Conservation (phyloP, 2,329 filamentous ascomycete species). For the Ophiobolus disseminans region DNA sequence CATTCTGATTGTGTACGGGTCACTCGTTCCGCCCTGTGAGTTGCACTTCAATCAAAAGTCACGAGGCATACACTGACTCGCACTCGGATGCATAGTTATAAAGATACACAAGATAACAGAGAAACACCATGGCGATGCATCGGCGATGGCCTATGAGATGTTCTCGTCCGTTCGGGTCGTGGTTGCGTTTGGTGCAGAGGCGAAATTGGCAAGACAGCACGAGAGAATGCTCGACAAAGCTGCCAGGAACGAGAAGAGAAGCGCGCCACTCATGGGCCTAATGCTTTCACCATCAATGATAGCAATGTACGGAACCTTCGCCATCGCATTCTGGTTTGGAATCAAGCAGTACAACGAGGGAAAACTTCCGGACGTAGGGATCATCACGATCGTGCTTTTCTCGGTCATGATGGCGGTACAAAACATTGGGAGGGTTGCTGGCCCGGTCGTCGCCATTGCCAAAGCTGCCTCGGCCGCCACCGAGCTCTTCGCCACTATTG, state of each 20-base stretch:
- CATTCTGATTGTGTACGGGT: conserved; percentile 43
- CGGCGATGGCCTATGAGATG: conserved; percentile 48
- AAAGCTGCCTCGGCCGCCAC: conserved; percentile 47
- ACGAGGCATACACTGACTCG: too few species aligned
- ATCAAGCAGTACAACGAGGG: conserved; percentile 45
- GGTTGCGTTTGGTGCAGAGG: conserved; percentile 48
- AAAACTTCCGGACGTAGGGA: conserved; percentile 36
- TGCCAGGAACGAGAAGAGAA: conserved; percentile 33
- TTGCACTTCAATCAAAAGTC: too few species aligned
- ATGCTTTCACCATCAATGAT: conserved; percentile 45
- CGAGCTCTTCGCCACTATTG: conserved; percentile 48
- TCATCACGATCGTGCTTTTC: conserved; percentile 49
- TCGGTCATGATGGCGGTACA: conserved; percentile 49
- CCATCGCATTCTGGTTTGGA: conserved; percentile 50
- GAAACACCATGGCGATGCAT: conserved; percentile 42
- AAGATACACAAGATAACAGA: conserved; percentile 43
- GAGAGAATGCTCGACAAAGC: conserved; percentile 36
- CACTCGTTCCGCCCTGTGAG: conserved; percentile 40
- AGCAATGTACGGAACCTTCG: conserved; percentile 47
- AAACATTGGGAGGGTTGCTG: conserved; percentile 40
- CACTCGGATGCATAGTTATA: too few species aligned
- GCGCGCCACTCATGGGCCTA: conserved; percentile 42
- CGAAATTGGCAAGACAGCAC: conserved; percentile 42
- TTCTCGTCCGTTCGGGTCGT: conserved; percentile 49
- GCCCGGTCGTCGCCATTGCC: conserved; percentile 42